Conservation (phyloP, 164 flowering plant species). For the Vitis labrusca region DNA sequence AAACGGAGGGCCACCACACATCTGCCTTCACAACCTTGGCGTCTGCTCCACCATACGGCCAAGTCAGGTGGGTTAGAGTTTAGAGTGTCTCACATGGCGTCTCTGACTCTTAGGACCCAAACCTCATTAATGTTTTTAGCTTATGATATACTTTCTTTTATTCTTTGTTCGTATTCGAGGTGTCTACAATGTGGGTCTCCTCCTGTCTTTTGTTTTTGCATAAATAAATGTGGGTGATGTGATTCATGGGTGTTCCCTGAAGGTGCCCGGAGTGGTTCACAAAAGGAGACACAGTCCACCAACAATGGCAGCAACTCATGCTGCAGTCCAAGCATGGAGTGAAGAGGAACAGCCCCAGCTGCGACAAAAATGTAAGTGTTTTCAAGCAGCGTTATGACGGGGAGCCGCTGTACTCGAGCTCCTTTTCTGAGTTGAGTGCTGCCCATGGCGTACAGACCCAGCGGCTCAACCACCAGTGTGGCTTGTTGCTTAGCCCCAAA, state of each 20-base stretch:
- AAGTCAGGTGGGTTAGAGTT: conserved; percentile 37
- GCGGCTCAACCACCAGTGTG: conserved; percentile 20
- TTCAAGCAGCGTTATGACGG: conserved; percentile 20
- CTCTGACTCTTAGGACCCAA: not conserved
- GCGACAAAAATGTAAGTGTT: conserved; percentile 8
- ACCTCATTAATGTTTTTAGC: not conserved
- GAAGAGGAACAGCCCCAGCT: conserved; percentile 9
- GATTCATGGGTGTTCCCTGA: not conserved
- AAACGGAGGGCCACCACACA: conserved; percentile 15
- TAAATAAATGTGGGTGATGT: not conserved
- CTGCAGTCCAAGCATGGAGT: conserved; percentile 22
- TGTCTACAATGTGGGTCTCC: not conserved
- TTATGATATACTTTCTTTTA: not conserved
- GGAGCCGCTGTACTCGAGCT: conserved; percentile 25
- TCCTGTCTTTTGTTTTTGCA: conserved; percentile 8
- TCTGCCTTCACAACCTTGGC: conserved; percentile 16
- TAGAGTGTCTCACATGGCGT: not conserved
- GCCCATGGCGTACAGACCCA: conserved; percentile 11
- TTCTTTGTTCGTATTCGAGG: conserved; percentile 11
- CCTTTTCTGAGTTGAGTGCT: conserved; percentile 12
- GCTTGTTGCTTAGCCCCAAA: conserved; percentile 25
- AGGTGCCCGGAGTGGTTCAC: conserved; percentile 57
- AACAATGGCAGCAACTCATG: conserved; percentile 40
- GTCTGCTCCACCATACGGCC: conserved; percentile 34
- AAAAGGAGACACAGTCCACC: conserved; percentile 38